Percentiles rank a stretch among this genome's conserved stretches.
These are phyloP conservation scores for Brassica cretica DNA, from an alignment of 345 rosid genomes.

Conservation along the genomic window DNA sequence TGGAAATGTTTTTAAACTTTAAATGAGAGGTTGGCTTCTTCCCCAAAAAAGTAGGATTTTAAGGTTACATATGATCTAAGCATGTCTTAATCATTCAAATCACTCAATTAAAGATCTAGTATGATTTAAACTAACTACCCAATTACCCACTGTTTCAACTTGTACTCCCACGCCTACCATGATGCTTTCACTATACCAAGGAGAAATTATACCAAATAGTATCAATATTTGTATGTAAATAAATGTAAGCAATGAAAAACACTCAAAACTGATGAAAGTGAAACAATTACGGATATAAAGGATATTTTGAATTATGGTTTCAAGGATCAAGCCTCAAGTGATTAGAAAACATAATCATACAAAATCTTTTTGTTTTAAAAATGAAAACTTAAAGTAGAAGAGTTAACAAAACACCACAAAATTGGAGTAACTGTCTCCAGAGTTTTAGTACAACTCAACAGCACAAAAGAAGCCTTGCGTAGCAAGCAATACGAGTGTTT, in stretches of 20 bases:
- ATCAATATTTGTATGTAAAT: neutral
- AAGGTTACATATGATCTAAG: slow-evolving; percentile 34
- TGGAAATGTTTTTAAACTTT: slow-evolving; percentile 9
- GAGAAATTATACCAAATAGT: neutral
- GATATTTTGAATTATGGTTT: neutral
- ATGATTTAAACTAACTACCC: slow-evolving; percentile 19
- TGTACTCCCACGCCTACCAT: slow-evolving; percentile 31
- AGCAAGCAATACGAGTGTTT: slow-evolving; percentile 24
- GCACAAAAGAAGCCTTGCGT: slow-evolving; percentile 28
- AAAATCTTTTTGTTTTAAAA: neutral
- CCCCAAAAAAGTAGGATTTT: slow-evolving; percentile 28
- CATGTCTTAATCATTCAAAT: slow-evolving; percentile 44
- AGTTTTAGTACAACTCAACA: slow-evolving; percentile 13
- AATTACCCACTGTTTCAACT: slow-evolving; percentile 31
- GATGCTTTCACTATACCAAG: neutral
- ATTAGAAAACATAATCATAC: slow-evolving; percentile 14
- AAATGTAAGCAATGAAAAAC: neutral
- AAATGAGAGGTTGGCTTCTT: slow-evolving; percentile 3
- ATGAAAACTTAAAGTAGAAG: slow-evolving; percentile 8
- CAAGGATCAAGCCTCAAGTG: neutral
- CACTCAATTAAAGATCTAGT: slow-evolving; percentile 29
- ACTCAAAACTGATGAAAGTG: neutral
- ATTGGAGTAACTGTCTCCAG: slow-evolving; percentile 18
- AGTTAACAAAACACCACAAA: slow-evolving; percentile 8
- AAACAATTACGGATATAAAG: neutral